These are phyloP conservation scores for Lunularia cruciata DNA, from an alignment of 225 moss, liverwort and hornwort species.

Conservation along the genomic window DNA sequence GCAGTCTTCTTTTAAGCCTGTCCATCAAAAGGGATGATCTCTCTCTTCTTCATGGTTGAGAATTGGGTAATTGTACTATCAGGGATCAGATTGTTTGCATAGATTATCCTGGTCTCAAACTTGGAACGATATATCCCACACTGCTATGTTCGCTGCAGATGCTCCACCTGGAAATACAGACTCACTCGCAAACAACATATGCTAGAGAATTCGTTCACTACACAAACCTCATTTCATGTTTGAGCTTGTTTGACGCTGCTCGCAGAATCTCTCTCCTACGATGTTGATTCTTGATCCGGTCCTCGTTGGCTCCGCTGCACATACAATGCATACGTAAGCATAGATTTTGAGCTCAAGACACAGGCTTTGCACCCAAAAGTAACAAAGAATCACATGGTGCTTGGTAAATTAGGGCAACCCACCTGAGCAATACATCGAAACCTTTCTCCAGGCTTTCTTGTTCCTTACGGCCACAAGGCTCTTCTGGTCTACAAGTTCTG, in stretches of 20 bases:
- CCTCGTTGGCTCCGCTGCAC: conserved; percentile 42
- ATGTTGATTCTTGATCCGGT: conserved; percentile 39
- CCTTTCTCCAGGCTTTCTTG: conserved; percentile 30
- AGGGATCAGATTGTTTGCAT: too few species aligned
- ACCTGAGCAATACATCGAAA: conserved; percentile 43
- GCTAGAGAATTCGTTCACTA: not conserved
- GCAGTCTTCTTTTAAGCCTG: too few species aligned
- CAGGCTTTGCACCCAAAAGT: not conserved
- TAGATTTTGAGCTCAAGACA: not conserved
- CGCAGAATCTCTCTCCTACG: conserved; percentile 41
- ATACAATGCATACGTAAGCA: not conserved
- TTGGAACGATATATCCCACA: too few species aligned
- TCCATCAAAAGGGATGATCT: too few species aligned
- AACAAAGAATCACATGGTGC: not conserved
- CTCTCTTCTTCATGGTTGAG: too few species aligned
- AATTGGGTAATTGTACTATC: too few species aligned
- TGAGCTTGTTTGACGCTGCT: conserved; percentile 42
- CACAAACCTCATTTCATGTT: conserved; percentile 32
- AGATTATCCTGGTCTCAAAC: too few species aligned
- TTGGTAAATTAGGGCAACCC: not conserved
- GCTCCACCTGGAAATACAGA: too few species aligned
- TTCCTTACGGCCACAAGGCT: conserved; percentile 21
- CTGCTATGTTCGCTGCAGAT: too few species aligned
- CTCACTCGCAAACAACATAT: too few species aligned
- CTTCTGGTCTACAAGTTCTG: conserved; percentile 10